Base-by-base conservation (phyloP, 2,329 filamentous ascomycete genomes). In the Cercospora nicotianae region DNA sequence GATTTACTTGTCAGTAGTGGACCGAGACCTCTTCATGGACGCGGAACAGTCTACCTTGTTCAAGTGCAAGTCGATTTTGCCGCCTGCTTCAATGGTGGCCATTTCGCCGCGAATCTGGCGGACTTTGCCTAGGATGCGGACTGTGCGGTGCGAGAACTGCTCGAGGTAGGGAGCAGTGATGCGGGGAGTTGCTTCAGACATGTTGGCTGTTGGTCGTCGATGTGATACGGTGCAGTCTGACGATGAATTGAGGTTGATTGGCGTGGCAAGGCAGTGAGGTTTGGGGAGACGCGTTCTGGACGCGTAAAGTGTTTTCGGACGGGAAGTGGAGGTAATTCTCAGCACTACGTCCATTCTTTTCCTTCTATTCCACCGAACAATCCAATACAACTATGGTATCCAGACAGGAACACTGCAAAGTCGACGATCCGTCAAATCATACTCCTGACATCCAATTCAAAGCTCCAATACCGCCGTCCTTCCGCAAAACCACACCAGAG, bases 111-210 rank as follows among this genome's bases (percentile, higher is more conserved):
- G 89, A 26, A 98, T 84, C 75, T 95, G 90, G 3, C 87, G 87
- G 58, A 98, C 93, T 75, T 91, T 93, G 75, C 95, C 95, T 5
- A 96, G 85, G 65, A 98, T 84, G 74, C 93, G 93, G 70, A 98
- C 91, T 70, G 91, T 91, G 72, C 87, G 82, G 77, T 86, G 81
- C 60, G 82, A 80, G 82, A 94, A 96, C 76, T 85, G 85, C 77
- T 93, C 88, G 67, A 98, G 90, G 81, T 94, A 91, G 48, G 86
- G 82, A 63, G 91, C 91, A 59, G 91, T 92, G 79, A 97, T 88
- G 79, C 95, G 93, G 31, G 95, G 94, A 60, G 93, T 89, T 75
- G 89, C 83, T 77, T 94, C 85, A 55, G 85, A 86, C 91, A 94
- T 94, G n/a, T n/a, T n/a, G n/a, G n/a, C n/a, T n/a, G n/a, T n/a